Percentiles rank a stretch among this genome's conserved stretches.
Conservation (phyloP, 192 early-diverging fungal species). For the Coemansia sp. region DNA sequence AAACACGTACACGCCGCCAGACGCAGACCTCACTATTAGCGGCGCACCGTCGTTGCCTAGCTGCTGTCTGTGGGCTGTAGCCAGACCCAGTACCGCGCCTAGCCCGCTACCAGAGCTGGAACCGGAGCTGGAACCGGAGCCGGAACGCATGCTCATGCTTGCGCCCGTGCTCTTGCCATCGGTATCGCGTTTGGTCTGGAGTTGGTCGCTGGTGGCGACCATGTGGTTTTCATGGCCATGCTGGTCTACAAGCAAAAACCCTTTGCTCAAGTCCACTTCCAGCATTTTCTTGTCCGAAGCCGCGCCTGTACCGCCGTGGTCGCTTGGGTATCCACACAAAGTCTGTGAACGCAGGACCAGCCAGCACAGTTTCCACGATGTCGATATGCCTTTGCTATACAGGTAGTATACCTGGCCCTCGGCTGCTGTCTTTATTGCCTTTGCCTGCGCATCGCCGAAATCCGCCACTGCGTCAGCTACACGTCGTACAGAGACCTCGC, state of each 20-base stretch:
- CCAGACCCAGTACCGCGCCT: neutral
- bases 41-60: slow-evolving; percentile 33
- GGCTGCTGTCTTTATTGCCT: slow-evolving; percentile 3
- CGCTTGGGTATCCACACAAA: slow-evolving; percentile 19
- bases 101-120: neutral
- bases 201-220: slow-evolving; percentile 20
- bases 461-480: slow-evolving; percentile 1
- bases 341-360: slow-evolving; percentile 37
- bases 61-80: slow-evolving; percentile 16
- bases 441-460: neutral
- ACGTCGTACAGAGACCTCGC: neutral
- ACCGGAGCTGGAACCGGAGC: too few relatives aligned
- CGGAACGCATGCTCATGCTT: neutral
- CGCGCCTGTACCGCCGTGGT: neutral
- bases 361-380: slow-evolving; percentile 48
- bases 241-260: slow-evolving; percentile 42
- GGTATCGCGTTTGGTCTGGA: slow-evolving; percentile 8
- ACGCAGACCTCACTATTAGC: slow-evolving; percentile 30
- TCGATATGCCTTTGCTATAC: slow-evolving; percentile 26
- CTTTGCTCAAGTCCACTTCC: slow-evolving; percentile 18
- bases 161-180: slow-evolving; percentile 5
- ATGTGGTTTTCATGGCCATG: slow-evolving; percentile 4
- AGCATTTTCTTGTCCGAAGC: slow-evolving; percentile 7
- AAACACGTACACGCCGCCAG: slow-evolving; percentile 27
- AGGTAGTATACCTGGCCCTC: slow-evolving; percentile 51